Percentiles rank a stretch among this genome's conserved stretches.
phyloP scores from a whole-genome alignment of 495 filamentous ascomycete genomes.

The Xylaria acuta region DNA sequence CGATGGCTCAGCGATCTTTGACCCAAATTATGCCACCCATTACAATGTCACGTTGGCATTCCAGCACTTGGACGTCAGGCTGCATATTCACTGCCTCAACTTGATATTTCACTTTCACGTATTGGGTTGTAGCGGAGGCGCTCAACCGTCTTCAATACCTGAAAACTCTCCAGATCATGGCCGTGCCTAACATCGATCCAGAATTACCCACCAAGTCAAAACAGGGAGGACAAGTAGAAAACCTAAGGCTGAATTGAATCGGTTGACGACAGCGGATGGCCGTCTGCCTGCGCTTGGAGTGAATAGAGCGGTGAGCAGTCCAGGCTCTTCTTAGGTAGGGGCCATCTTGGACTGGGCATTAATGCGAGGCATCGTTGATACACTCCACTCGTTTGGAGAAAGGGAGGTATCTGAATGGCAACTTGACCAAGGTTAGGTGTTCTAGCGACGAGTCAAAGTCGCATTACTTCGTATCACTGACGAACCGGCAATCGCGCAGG shows the following conservation, averaged over 20 bases:
- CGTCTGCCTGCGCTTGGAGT: constrained; percentile 13
- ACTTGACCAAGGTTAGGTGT: constrained; percentile 10
- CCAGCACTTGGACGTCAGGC: constrained; percentile 30
- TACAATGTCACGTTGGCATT: constrained; percentile 30
- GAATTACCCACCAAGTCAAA: constrained; percentile 9
- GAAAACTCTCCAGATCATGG: constrained; percentile 6
- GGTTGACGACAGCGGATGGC: constrained; percentile 36
- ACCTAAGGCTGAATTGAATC: constrained; percentile 23
- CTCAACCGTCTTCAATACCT: constrained; percentile 25
- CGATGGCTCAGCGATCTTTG: constrained; percentile 29
- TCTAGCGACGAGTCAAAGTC: constrained; percentile 15
- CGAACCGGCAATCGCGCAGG: constrained; percentile 22
- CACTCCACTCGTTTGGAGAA: constrained; percentile 8
- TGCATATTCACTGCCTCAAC: constrained; percentile 27
- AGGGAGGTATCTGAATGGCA: constrained; percentile 6
- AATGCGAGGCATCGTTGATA: constrained; percentile 26
- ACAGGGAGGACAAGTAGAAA: constrained; percentile 1
- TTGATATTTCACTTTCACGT: constrained; percentile 14
- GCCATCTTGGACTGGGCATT: constrained; percentile 25
- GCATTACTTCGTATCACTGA: constrained; percentile 26
- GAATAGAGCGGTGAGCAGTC: constrained; percentile 25
- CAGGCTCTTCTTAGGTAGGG: constrained; percentile 9
- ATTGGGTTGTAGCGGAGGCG: constrained; percentile 21
- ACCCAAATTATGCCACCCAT: constrained; percentile 28
- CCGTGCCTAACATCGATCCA: constrained; percentile 17